Conservation (phyloP, 169 alveolate species). For the Plasmodium vivax region DNA sequence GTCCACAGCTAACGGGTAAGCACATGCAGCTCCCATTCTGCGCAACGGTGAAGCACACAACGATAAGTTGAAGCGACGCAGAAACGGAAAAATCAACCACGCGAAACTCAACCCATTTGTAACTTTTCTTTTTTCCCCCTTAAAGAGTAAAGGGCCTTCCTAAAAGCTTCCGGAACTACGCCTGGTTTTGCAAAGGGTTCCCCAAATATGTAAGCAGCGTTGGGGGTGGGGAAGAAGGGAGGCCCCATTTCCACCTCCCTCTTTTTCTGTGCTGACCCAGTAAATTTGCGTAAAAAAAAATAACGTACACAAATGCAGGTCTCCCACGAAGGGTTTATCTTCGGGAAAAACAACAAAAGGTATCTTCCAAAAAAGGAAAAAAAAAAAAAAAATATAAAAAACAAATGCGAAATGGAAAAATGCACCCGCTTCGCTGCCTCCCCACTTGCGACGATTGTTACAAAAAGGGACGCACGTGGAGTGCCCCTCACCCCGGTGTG, state of each 20-base stretch:
- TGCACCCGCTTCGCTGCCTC: not conserved
- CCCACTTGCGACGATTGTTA: not conserved
- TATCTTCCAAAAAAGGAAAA: not conserved
- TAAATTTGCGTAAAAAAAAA: not conserved
- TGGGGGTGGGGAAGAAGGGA: not conserved
- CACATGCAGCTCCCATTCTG: not conserved
- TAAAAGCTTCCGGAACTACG: slow-evolving; percentile 60
- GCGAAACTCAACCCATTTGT: not conserved
- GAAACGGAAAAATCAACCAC: not conserved
- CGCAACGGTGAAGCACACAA: not conserved
- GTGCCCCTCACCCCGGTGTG: not conserved
- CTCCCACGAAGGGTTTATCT: slow-evolving; percentile 73
- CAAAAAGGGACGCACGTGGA: not conserved
- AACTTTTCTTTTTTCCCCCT: not conserved
- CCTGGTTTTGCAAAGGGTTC: slow-evolving; percentile 74
- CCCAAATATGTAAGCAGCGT: slow-evolving; percentile 65
- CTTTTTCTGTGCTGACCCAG: not conserved
- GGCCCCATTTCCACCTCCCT: not conserved
- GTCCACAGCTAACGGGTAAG: slow-evolving; percentile 75
- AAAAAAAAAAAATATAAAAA: not conserved
- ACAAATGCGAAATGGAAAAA: not conserved
- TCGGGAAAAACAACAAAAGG: slow-evolving; percentile 71
- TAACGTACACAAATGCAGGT: slow-evolving; percentile 18
- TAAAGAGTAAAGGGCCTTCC: slow-evolving; percentile 60
- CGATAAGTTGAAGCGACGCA: not conserved